Conservation (phyloP, 306 rosid species). For the Coriaria nepalensis region DNA sequence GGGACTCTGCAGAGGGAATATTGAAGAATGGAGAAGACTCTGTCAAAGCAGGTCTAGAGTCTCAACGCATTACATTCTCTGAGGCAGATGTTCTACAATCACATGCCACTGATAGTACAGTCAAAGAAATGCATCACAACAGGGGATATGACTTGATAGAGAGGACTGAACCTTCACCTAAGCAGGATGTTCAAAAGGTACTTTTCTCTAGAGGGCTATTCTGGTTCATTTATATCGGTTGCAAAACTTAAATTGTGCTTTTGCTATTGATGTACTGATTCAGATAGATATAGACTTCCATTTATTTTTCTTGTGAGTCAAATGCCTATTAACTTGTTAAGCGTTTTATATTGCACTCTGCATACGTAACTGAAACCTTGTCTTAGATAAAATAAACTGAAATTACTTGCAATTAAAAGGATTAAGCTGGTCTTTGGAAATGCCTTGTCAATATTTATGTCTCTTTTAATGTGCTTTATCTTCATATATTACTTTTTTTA, state of each 20-base stretch:
- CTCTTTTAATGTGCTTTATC: background rate
- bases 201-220: slow-evolving; percentile 2
- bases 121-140: slow-evolving; percentile 21
- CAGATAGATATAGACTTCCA: no score
- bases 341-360: no score
- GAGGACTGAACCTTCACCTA: slow-evolving; percentile 21
- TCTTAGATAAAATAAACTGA: no score
- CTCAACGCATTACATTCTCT: slow-evolving; percentile 21
- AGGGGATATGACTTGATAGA: slow-evolving; percentile 20
- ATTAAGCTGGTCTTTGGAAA: no score
- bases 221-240: background rate
- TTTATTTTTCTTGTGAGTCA: no score
- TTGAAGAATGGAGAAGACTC: slow-evolving; percentile 22
- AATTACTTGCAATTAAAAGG: no score
- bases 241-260: no score
- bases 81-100: slow-evolving; percentile 16
- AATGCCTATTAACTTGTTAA: no score
- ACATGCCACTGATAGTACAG: slow-evolving; percentile 8
- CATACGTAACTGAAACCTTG: no score
- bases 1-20: slow-evolving; percentile 14
- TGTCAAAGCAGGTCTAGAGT: slow-evolving; percentile 20
- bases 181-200: slow-evolving; percentile 44
- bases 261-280: no score
- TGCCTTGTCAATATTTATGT: no score
- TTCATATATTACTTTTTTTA: background rate